phyloP scores from a whole-genome alignment of 768 basidiomycete genomes.

The Kwoniella newhampshirensis region DNA sequence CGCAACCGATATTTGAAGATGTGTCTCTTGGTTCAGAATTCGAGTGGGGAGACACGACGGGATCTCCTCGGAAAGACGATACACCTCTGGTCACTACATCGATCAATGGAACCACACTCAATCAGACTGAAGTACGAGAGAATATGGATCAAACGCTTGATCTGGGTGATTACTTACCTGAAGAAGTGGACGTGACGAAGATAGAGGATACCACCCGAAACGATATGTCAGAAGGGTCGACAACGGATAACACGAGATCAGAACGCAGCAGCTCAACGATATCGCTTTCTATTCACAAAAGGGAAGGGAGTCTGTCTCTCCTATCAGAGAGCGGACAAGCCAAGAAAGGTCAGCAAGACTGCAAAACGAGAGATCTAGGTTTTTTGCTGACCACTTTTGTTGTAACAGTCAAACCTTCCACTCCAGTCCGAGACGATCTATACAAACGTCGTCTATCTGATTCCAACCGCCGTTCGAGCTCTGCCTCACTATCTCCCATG shows the following conservation, averaged over 20 bases:
- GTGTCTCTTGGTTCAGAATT: neutral
- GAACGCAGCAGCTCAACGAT: slow-evolving; percentile 1
- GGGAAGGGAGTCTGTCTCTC: slow-evolving; percentile 9
- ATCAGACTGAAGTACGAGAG: neutral
- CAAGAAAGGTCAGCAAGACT: slow-evolving; percentile 2
- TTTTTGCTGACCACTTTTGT: neutral
- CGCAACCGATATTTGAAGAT: slow-evolving; percentile 12
- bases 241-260: neutral
- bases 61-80: too few species aligned
- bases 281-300: neutral
- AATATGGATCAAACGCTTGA: slow-evolving; percentile 1
- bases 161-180: slow-evolving; percentile 12
- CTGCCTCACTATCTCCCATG: neutral
- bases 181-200: slow-evolving; percentile 2
- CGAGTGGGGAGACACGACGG: neutral
- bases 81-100: too few species aligned
- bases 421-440: slow-evolving; percentile 4
- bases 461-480: neutral
- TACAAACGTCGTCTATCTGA: slow-evolving; percentile 9
- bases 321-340: slow-evolving; percentile 1
- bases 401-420: slow-evolving; percentile 9
- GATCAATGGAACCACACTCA: neutral
- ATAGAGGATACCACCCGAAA: neutral
- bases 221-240: neutral
- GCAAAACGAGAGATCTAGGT: too few species aligned